Percentiles rank a stretch among this genome's conserved stretches.
phyloP scores from a whole-genome alignment of 306 rosid species.

The Parietaria judaica region DNA sequence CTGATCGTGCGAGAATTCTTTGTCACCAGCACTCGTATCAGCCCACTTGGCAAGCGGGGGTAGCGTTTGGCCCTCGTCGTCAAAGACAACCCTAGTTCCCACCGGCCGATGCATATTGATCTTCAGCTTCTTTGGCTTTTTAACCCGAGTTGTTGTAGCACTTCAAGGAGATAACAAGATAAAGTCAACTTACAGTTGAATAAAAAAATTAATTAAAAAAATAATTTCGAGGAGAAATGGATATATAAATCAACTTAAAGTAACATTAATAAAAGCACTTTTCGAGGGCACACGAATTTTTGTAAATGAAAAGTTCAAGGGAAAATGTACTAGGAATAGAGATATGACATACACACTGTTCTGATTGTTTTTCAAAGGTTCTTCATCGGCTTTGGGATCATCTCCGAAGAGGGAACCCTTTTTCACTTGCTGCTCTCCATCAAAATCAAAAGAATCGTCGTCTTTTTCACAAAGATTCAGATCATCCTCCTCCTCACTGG shows the following conservation, averaged over 20 bases:
- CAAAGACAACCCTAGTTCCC: constrained; percentile 75
- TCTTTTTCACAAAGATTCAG: constrained; percentile 31
- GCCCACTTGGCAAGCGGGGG: constrained; percentile 76
- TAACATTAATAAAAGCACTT: constrained; percentile 1
- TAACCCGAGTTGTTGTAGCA: constrained; percentile 35
- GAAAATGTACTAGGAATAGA: background rate
- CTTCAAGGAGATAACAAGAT: constrained; percentile 28
- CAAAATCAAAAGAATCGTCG: constrained; percentile 29
- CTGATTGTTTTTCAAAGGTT: background rate
- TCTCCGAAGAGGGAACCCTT: constrained; percentile 30
- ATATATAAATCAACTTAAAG: background rate
- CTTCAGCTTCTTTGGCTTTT: constrained; percentile 82
- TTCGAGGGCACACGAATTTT: background rate
- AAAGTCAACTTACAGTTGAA: constrained; percentile 7
- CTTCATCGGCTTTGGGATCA: constrained; percentile 24
- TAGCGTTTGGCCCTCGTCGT: constrained; percentile 73
- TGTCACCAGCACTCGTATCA: constrained; percentile 33
- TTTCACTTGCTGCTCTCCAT: constrained; percentile 25
- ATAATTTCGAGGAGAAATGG: no score
- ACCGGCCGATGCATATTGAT: constrained; percentile 68
- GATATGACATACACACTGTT: constrained; percentile 35
- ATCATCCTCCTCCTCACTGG: constrained; percentile 29
- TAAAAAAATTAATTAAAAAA: constrained; percentile 6
- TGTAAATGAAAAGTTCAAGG: background rate
- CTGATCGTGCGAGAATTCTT: constrained; percentile 42